Evolutionary conservation across 352 stramenopile species (phyloP), one percentile per base, ranked within the genome.

Genomic region (Phytophthora cryptogea): DNA sequence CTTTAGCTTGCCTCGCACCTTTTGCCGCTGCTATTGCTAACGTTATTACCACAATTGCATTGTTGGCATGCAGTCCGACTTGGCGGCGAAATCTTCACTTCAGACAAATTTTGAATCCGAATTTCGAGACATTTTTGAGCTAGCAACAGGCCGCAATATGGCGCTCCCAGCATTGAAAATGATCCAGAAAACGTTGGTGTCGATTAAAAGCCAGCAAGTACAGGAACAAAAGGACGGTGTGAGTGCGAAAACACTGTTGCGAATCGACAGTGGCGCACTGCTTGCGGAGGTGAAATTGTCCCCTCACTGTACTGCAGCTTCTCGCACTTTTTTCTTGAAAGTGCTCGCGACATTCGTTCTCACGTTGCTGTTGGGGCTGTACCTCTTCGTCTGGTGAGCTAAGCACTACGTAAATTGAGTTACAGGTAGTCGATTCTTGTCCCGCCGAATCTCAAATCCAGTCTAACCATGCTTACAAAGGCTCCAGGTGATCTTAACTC

Each of bases 91-190:
- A 9, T 69, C 68, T 28, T 51, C 55, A 0, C 45, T 83, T 6
- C 51, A 66, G 53, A 91, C 80, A 16, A 74, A 74, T 17, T 88
- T 92, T 47, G 63, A 76, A n/a, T 51, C 62, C 40, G 85, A 94
- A 43, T 92, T 88, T 55, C 67, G 82, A 3, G 85, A 94, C 64
- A 67, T 94, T 33, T 92, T 94, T 54, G 83, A 90, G 35, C 60
- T 94, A 13, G 82, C 85, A 14, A 46, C 58, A 35, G 66, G 71
- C 5, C 78, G 77, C 1, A 69, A 73, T 13, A 66, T 80, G 35
- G 3, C 59, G 6, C 46, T 91, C 6, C 80, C 76, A 4, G 74
- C 64, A 17, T 71, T 94, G 27, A 45, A 76, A 26, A 75, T 82
- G 47, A 49, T 92, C 14, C 65, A 81, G 32, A 68, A 53, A 9